These are phyloP conservation scores for Phylloboletellus chloephorus DNA, from an alignment of 1,284 basidiomycete genomes.

Conservation along the genomic window DNA sequence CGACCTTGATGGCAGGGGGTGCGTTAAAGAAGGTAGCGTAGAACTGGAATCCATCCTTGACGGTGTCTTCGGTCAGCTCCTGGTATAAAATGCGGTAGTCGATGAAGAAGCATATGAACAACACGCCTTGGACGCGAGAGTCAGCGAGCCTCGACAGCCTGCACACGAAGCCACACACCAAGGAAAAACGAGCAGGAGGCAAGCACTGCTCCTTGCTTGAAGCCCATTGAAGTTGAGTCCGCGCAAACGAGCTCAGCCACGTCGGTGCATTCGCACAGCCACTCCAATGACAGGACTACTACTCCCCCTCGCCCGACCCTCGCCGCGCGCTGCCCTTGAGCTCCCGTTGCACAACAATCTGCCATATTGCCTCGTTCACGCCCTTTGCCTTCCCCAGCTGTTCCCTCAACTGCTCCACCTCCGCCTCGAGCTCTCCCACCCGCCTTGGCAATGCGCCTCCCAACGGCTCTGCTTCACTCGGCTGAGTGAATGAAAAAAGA, in stretches of 20 bases:
- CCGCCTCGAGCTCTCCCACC: conserved; percentile 65
- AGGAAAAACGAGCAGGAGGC: conserved; percentile 82
- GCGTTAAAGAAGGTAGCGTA: conserved; percentile 89
- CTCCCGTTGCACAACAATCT: conserved; percentile 64
- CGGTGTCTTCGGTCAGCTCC: conserved; percentile 53
- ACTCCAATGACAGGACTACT: no score
- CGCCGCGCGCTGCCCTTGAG: conserved; percentile 33
- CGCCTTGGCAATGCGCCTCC: conserved; percentile 45
- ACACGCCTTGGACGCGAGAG: conserved; percentile 50
- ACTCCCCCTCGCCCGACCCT: neutral
- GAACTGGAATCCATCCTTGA: conserved; percentile 77
- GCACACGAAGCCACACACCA: conserved; percentile 38
- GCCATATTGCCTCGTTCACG: conserved; percentile 89
- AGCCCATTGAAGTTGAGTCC: conserved; percentile 55
- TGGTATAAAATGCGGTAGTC: conserved; percentile 80
- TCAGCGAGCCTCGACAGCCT: conserved; percentile 3
- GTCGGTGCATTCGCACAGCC: conserved; percentile 5
- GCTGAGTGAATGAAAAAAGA: conserved; percentile 54
- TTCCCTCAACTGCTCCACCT: conserved; percentile 58
- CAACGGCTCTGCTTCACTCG: conserved; percentile 32
- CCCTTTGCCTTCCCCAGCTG: conserved; percentile 77
- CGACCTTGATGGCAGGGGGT: conserved; percentile 82
- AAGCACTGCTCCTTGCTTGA: conserved; percentile 78
- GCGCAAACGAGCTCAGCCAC: neutral
- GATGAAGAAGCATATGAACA: conserved; percentile 84